Conservation (phyloP, 805 yeast species). For the Vanderwaltozyma tropicalis region DNA sequence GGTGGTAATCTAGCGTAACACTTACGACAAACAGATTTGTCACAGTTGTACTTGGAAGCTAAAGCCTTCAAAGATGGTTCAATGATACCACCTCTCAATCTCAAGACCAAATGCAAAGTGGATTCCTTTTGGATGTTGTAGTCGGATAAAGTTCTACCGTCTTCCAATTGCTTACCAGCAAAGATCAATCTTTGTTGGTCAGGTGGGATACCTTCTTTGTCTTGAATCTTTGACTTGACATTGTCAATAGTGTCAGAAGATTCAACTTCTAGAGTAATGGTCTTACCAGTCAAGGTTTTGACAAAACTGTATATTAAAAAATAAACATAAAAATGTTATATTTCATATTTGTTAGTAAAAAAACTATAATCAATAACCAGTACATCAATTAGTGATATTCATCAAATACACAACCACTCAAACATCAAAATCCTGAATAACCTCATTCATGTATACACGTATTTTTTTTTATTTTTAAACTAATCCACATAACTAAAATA, state of each 20-base stretch:
- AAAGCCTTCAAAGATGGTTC: constrained; percentile 99
- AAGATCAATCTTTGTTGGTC: constrained; percentile 99
- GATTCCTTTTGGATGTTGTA: constrained; percentile 99
- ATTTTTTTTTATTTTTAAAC: too few relatives aligned
- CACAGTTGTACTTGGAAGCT: constrained; percentile 99
- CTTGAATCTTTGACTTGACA: constrained; percentile 97
- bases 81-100: constrained; percentile 98
- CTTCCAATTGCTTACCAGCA: constrained; percentile 99
- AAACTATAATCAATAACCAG: not conserved
- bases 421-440: not conserved
- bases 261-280: constrained; percentile 98
- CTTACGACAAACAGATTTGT: constrained; percentile 96
- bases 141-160: constrained; percentile 97
- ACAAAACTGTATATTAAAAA: constrained; percentile 42
- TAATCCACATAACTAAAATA: too few relatives aligned
- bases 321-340: not conserved
- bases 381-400: not conserved
- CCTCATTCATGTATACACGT: too few relatives aligned
- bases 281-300: constrained; percentile 82
- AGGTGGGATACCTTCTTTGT: constrained; percentile 99
- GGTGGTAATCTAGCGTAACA: constrained; percentile 99
- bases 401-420: not conserved
- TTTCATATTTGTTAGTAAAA: constrained; percentile 11
- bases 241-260: constrained; percentile 98
- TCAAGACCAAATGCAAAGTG: constrained; percentile 87